phyloP scores from a whole-genome alignment of 805 yeast genomes.

The Torulaspora franciscae region DNA sequence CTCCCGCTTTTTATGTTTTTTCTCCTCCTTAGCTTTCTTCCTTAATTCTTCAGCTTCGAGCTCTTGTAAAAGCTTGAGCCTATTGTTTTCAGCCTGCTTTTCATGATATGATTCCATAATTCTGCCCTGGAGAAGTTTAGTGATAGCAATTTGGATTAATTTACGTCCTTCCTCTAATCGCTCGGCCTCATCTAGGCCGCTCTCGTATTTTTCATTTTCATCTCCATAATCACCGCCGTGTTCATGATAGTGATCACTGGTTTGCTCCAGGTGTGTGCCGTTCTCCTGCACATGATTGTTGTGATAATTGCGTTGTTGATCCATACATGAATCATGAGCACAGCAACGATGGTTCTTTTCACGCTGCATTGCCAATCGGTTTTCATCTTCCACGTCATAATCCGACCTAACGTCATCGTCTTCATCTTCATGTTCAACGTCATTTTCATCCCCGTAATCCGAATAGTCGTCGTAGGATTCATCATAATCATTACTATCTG shows the following conservation, averaged over 20 bases:
- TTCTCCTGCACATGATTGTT: constrained; percentile 10
- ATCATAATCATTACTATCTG: constrained; percentile 23
- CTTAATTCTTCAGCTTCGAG: constrained; percentile 64
- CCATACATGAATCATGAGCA: constrained; percentile 13
- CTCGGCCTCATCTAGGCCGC: constrained; percentile 52
- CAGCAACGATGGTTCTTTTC: constrained; percentile 13
- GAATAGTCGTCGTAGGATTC: constrained; percentile 25
- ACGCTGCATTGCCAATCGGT: constrained; percentile 3
- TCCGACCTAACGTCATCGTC: constrained; percentile 23
- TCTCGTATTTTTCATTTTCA: constrained; percentile 32
- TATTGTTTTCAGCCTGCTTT: constrained; percentile 70
- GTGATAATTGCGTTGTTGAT: constrained; percentile 13
- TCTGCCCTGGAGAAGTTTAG: constrained; percentile 69
- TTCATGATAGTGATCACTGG: constrained; percentile 15
- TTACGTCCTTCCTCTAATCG: constrained; percentile 75
- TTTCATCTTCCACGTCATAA: constrained; percentile 27
- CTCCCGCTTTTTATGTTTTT: constrained; percentile 60
- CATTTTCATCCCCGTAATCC: constrained; percentile 34
- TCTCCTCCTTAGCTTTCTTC: constrained; percentile 60
- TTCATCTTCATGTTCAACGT: constrained; percentile 28
- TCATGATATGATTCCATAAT: constrained; percentile 73
- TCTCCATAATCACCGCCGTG: constrained; percentile 20
- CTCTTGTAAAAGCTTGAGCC: constrained; percentile 57
- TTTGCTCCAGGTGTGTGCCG: constrained; percentile 14
- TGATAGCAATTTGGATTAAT: constrained; percentile 72